Percentiles rank a stretch among this genome's conserved stretches.
Conservation (phyloP, 305 asterid genomes). For the Fraxinus albicans region DNA sequence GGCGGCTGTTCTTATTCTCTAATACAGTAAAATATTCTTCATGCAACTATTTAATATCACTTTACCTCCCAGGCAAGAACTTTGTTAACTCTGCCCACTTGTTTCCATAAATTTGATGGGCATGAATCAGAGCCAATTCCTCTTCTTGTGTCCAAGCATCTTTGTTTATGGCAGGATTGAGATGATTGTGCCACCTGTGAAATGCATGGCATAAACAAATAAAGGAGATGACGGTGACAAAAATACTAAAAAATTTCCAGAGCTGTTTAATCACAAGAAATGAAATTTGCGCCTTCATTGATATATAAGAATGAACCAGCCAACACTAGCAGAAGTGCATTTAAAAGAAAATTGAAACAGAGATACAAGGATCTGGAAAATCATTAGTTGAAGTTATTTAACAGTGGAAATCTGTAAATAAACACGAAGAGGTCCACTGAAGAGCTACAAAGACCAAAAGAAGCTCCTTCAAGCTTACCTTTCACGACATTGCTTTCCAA, state of each 20-base stretch:
- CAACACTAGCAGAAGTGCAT: not conserved
- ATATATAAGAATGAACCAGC: not conserved
- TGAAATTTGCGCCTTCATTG: not conserved
- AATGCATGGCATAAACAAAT: conserved; percentile 3
- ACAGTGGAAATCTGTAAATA: not conserved
- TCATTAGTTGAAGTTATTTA: not conserved
- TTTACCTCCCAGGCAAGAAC: conserved; percentile 95
- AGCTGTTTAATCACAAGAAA: not conserved
- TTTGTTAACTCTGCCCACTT: conserved; percentile 98
- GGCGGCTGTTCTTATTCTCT: not conserved
- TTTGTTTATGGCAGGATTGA: conserved; percentile 87
- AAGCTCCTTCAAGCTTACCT: conserved; percentile 51
- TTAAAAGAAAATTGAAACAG: not conserved
- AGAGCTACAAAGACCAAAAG: not conserved
- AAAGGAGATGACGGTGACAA: not conserved
- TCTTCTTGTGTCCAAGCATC: conserved; percentile 99
- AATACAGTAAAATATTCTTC: not conserved
- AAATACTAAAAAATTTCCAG: not conserved
- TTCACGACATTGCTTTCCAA: conserved; percentile 63
- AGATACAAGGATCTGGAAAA: not conserved
- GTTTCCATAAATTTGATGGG: conserved; percentile 77
- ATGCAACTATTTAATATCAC: not conserved
- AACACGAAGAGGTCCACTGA: not conserved
- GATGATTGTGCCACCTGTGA: conserved; percentile 91
- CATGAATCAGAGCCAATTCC: conserved; percentile 87